Evolutionary conservation across 2,329 filamentous ascomycete genomes (phyloP).

Genomic region (Aspergillus ustus): DNA sequence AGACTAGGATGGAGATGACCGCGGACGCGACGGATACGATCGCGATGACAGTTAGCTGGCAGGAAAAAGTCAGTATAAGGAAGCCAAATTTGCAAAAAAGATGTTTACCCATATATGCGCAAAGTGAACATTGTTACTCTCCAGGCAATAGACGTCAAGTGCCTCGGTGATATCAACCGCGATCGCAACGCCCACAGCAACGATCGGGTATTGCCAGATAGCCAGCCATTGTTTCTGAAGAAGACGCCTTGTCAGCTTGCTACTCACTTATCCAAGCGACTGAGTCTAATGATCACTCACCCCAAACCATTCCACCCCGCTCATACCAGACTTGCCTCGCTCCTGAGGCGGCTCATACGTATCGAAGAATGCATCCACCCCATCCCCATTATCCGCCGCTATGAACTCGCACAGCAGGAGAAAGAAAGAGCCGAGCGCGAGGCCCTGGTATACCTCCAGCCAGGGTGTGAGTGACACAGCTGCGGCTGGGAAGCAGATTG

Average conservation of each 20-base stretch:
- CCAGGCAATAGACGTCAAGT: conserved; percentile 34
- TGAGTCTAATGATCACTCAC: background rate
- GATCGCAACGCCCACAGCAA: conserved; percentile 31
- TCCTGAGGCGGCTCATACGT: background rate
- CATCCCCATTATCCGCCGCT: conserved; percentile 34
- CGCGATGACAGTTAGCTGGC: conserved; percentile 19
- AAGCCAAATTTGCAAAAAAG: background rate
- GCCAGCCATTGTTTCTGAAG: conserved; percentile 6
- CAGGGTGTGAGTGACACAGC: conserved; percentile 49
- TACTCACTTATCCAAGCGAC: background rate
- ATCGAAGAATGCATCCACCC: background rate
- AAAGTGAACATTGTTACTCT: conserved; percentile 38
- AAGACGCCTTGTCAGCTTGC: background rate
- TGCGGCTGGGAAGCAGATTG: conserved; percentile 42
- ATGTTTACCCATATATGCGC: conserved; percentile 44
- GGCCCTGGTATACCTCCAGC: conserved; percentile 45
- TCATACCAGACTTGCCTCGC: background rate
- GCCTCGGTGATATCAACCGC: conserved; percentile 38
- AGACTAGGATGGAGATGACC: conserved; percentile 31
- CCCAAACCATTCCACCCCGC: conserved; percentile 28
- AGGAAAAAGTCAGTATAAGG: background rate
- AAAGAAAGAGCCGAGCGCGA: conserved; percentile 52
- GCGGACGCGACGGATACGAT: conserved; percentile 30
- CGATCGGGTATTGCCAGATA: conserved; percentile 45
- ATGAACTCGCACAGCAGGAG: conserved; percentile 52